Percentiles rank a stretch among this genome's conserved stretches.
phyloP scores from a whole-genome alignment of 1,139 yeast genomes.

The Geotrichum restrictum region DNA sequence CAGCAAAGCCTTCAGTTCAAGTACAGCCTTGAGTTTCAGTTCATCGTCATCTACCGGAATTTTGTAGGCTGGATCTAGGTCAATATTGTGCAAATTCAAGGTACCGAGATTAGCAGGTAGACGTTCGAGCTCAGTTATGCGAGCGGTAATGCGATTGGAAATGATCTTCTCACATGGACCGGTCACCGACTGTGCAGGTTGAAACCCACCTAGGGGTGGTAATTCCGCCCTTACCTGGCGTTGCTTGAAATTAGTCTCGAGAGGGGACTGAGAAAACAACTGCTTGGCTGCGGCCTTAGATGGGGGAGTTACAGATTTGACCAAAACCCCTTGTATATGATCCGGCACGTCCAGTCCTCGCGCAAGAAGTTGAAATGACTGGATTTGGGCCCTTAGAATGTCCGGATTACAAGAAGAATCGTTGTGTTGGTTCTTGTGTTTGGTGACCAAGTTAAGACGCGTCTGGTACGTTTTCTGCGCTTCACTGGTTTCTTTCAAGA shows the following conservation, averaged over 20 bases:
- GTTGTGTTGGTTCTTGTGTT: conserved; percentile 17
- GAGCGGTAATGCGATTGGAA: conserved; percentile 51
- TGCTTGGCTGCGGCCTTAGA: conserved; percentile 17
- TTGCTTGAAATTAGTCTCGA: conserved; percentile 32
- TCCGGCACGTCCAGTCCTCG: conserved; percentile 73
- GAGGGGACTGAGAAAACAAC: conserved; percentile 16
- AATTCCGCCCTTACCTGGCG: conserved; percentile 39
- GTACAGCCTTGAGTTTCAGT: conserved; percentile 58
- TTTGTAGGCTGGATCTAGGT: conserved; percentile 45
- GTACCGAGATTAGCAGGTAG: conserved; percentile 76
- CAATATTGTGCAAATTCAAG: conserved; percentile 44
- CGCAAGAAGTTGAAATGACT: conserved; percentile 71
- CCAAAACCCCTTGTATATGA: conserved; percentile 39
- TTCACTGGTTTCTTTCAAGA: conserved; percentile 34
- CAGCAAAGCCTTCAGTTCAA: conserved; percentile 79
- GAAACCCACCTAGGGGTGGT: conserved; percentile 25
- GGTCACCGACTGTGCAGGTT: conserved; percentile 26
- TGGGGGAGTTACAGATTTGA: conserved; percentile 29
- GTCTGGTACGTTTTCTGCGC: conserved; percentile 41
- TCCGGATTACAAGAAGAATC: conserved; percentile 41
- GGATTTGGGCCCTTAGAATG: conserved; percentile 61
- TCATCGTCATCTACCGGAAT: conserved; percentile 43
- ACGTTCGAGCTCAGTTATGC: conserved; percentile 71
- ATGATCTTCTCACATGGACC: conserved; percentile 38
- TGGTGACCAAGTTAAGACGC: conserved; percentile 33